Conservation (phyloP, 2,329 filamentous ascomycete genomes). For the Esteya vermicola region DNA sequence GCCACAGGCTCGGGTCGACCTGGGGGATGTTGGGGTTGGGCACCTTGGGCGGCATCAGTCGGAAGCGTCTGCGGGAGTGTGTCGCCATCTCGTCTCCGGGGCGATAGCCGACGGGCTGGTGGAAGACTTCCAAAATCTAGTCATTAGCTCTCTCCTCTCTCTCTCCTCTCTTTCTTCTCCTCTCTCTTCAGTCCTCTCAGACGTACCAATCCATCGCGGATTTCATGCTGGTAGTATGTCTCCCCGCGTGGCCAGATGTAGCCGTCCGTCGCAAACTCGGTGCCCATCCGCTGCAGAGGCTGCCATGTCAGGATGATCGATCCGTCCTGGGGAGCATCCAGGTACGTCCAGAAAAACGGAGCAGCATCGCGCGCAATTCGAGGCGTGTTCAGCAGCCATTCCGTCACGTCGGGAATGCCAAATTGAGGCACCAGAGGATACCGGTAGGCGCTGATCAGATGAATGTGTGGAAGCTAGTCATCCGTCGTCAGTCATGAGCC, state of each 20-base stretch:
- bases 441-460: constrained; percentile 71
- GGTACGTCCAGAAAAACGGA: constrained; percentile 86
- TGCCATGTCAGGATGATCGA: constrained; percentile 83
- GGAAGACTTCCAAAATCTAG: constrained; percentile 77
- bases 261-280: constrained; percentile 77
- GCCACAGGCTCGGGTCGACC: constrained; percentile 72
- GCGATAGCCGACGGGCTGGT: constrained; percentile 68
- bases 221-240: constrained; percentile 59
- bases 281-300: constrained; percentile 54
- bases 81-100: constrained; percentile 56
- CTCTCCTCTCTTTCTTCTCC: background rate
- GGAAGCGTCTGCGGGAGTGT: constrained; percentile 75
- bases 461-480: constrained; percentile 73
- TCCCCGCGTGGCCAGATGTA: constrained; percentile 83
- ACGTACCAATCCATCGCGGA: constrained; percentile 44
- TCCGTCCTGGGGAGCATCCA: constrained; percentile 69
- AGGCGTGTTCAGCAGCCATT: constrained; percentile 71
- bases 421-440: constrained; percentile 63
- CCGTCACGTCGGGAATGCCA: constrained; percentile 62
- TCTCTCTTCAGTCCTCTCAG: background rate
- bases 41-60: constrained; percentile 59
- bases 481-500: no score
- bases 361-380: constrained; percentile 73
- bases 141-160: background rate
- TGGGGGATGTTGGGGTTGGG: constrained; percentile 52